Percentiles rank a stretch among this genome's conserved stretches.
phyloP scores from a whole-genome alignment of 805 yeast species.

The Teunomyces cretensis region DNA sequence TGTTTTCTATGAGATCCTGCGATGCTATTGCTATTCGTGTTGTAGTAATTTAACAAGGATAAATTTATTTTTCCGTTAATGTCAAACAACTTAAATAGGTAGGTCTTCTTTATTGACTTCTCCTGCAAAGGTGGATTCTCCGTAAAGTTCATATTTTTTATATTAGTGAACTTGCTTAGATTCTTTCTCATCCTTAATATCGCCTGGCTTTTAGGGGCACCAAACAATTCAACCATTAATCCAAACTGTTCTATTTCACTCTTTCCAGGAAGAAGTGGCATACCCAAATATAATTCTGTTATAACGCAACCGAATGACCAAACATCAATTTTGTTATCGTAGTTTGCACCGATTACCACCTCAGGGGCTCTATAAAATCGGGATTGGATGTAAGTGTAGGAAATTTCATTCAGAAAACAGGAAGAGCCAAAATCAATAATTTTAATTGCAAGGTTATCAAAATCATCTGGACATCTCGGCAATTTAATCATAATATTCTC shows the following conservation, averaged over 20 bases:
- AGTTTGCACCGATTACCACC: constrained; percentile 64
- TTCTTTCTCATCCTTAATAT: constrained; percentile 41
- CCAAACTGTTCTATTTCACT: constrained; percentile 50
- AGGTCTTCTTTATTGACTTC: constrained; percentile 30
- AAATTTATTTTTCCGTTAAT: constrained; percentile 38
- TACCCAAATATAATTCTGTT: constrained; percentile 37
- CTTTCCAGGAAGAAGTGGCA: constrained; percentile 47
- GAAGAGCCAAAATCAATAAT: constrained; percentile 83
- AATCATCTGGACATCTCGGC: constrained; percentile 28
- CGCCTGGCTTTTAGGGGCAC: constrained; percentile 43
- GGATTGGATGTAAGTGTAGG: constrained; percentile 57
- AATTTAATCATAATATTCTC: constrained; percentile 68
- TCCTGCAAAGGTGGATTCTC: constrained; percentile 23
- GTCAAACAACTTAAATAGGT: constrained; percentile 39
- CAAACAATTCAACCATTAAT: constrained; percentile 43
- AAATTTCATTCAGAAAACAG: constrained; percentile 42
- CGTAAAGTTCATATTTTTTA: constrained; percentile 9
- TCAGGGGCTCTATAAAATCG: constrained; percentile 81
- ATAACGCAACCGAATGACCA: constrained; percentile 49
- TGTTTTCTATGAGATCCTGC: constrained; percentile 11
- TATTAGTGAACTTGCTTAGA: constrained; percentile 23
- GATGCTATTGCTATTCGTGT: not conserved
- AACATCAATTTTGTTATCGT: constrained; percentile 51
- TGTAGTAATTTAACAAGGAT: constrained; percentile 20
- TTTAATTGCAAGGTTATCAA: constrained; percentile 51